Evolutionary conservation across 179 eudicot genomes (phyloP).

Genomic region (Beta lomatogona): DNA sequence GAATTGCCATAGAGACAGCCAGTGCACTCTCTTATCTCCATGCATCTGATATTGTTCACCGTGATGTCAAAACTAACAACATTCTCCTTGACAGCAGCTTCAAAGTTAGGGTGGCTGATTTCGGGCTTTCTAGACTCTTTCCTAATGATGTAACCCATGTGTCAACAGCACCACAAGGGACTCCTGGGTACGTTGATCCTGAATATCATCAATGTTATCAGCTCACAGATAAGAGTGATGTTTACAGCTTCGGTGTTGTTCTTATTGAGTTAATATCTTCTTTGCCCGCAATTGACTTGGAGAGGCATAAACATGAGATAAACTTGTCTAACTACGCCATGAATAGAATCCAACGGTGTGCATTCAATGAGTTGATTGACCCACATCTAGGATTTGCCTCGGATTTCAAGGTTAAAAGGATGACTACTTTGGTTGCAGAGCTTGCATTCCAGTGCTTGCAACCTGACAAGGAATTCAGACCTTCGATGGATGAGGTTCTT

Average conservation of each 20-base stretch:
- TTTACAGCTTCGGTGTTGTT: slow-evolving; percentile 84
- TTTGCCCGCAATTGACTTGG: slow-evolving; percentile 66
- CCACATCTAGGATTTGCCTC: slow-evolving; percentile 49
- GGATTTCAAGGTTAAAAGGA: slow-evolving; percentile 45
- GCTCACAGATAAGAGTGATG: slow-evolving; percentile 75
- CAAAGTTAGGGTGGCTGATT: slow-evolving; percentile 78
- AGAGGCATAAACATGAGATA: slow-evolving; percentile 56
- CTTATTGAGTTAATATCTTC: slow-evolving; percentile 77
- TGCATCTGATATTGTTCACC: slow-evolving; percentile 66
- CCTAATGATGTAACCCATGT: slow-evolving; percentile 66
- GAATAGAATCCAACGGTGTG: slow-evolving; percentile 53
- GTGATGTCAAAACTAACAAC: slow-evolving; percentile 80
- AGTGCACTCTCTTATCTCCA: slow-evolving; percentile 73
- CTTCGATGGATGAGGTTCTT: slow-evolving; percentile 66
- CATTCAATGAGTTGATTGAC: slow-evolving; percentile 57
- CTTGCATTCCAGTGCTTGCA: slow-evolving; percentile 75
- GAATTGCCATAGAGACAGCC: slow-evolving; percentile 76
- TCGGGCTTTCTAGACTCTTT: slow-evolving; percentile 74
- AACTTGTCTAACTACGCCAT: slow-evolving; percentile 68
- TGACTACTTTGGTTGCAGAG: slow-evolving; percentile 70
- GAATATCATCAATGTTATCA: slow-evolving; percentile 72
- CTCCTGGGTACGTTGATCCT: slow-evolving; percentile 81
- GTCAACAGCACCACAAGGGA: slow-evolving; percentile 83
- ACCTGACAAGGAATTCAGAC: slow-evolving; percentile 66
- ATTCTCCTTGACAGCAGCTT: slow-evolving; percentile 63